Conservation (phyloP, 106 monocot species). For the Dendrobium nobile region DNA sequence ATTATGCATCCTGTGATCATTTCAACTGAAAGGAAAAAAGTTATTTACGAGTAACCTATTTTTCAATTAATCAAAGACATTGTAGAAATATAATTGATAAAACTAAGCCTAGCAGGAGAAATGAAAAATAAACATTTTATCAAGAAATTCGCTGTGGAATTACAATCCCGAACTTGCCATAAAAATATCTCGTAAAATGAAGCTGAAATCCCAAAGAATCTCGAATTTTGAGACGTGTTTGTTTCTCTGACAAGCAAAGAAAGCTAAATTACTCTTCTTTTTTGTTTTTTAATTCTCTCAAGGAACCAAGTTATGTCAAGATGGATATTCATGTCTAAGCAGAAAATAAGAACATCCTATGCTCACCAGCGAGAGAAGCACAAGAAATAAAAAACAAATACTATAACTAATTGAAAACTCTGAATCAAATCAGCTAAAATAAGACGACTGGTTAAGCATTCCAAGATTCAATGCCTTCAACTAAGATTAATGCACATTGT, state of each 20-base stretch:
- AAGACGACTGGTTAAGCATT: neutral
- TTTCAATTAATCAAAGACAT: neutral
- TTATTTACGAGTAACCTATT: neutral
- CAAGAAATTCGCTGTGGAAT: neutral
- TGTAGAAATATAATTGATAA: neutral
- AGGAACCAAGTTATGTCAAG: neutral
- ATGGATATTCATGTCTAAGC: neutral
- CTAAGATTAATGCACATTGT: neutral
- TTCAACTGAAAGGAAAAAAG: slow-evolving; percentile 14
- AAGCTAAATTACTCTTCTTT: neutral
- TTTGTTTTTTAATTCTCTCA: neutral
- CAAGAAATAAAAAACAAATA: neutral
- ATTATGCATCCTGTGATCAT: slow-evolving; percentile 45
- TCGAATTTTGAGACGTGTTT: neutral
- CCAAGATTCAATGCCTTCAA: neutral
- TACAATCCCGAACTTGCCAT: neutral
- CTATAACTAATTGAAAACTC: neutral
- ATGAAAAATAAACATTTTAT: neutral
- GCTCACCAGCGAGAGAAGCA: neutral
- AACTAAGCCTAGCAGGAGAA: neutral
- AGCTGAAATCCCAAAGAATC: neutral
- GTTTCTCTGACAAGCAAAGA: neutral
- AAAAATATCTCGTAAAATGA: neutral
- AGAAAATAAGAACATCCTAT: neutral
- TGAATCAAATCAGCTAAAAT: neutral